These are phyloP conservation scores for Melastoma malabathricum DNA, from an alignment of 345 rosid species.

Conservation along the genomic window DNA sequence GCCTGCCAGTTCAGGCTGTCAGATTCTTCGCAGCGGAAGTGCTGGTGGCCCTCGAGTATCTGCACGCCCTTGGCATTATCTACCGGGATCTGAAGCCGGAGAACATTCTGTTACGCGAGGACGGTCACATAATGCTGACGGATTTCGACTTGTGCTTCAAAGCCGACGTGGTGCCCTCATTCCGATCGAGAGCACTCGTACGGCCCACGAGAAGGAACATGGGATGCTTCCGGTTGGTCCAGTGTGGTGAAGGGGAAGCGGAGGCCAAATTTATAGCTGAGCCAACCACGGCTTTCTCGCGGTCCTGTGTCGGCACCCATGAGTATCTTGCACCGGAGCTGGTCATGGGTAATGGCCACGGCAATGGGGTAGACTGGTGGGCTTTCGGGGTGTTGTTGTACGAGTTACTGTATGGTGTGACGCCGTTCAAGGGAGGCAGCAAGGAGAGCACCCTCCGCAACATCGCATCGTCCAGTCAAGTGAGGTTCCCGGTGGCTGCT, in stretches of 20 bases:
- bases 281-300: constrained; percentile 45
- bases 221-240: constrained; percentile 14
- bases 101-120: constrained; percentile 61
- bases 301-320: constrained; percentile 83
- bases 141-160: constrained; percentile 66
- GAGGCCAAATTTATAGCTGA: constrained; percentile 48
- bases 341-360: constrained; percentile 67
- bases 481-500: constrained; percentile 26
- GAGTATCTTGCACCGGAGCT: constrained; percentile 91
- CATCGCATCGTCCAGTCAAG: constrained; percentile 28
- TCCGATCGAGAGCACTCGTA: constrained; percentile 12
- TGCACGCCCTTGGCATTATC: constrained; percentile 77
- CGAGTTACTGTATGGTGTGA: constrained; percentile 60
- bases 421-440: constrained; percentile 71
- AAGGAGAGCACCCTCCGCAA: constrained; percentile 68
- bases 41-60: constrained; percentile 67
- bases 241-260: constrained; percentile 15
- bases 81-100: constrained; percentile 92
- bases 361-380: constrained; percentile 96
- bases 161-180: constrained; percentile 44
- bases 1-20: constrained; percentile 44
- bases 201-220: constrained; percentile 1
- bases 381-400: constrained; percentile 65
- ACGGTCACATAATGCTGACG: constrained; percentile 79
- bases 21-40: constrained; percentile 78